Evolutionary conservation across 345 rosid genomes (phyloP).

Genomic region (Xanthoceras sorbifolium): DNA sequence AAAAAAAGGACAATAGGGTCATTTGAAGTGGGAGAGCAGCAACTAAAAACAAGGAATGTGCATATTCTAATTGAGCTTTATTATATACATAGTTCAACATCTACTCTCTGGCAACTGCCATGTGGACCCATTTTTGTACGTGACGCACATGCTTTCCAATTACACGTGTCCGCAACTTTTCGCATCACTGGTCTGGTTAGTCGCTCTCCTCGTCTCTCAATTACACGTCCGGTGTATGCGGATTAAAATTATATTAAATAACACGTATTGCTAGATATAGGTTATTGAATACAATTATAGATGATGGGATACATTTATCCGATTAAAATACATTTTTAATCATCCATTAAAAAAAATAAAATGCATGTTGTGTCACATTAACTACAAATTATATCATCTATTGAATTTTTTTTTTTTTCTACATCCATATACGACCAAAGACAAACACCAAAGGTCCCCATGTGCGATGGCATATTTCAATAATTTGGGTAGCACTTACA

Average conservation of each 20-base stretch:
- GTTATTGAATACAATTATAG: too few species aligned
- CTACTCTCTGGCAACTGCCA: constrained; percentile 25
- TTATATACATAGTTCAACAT: neutral
- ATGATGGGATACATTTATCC: too few species aligned
- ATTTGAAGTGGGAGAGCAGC: neutral
- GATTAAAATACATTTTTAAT: too few species aligned
- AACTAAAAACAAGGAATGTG: constrained; percentile 16
- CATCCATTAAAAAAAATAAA: too few species aligned
- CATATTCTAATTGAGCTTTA: constrained; percentile 16
- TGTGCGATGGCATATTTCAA: neutral
- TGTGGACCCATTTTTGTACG: constrained; percentile 16
- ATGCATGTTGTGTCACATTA: too few species aligned
- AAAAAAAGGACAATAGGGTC: neutral
- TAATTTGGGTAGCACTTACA: neutral
- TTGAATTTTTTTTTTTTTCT: too few species aligned
- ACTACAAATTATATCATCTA: too few species aligned
- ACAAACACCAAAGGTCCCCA: neutral
- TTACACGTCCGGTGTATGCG: too few species aligned
- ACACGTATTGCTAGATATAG: too few species aligned
- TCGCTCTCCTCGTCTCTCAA: constrained; percentile 7
- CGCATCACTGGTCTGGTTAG: neutral
- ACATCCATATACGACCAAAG: neutral
- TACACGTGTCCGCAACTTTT: constrained; percentile 13
- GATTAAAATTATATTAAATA: too few species aligned
- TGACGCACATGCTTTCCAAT: constrained; percentile 14